Conservation (phyloP, 2,329 filamentous ascomycete species). For the Exophiala sideris region DNA sequence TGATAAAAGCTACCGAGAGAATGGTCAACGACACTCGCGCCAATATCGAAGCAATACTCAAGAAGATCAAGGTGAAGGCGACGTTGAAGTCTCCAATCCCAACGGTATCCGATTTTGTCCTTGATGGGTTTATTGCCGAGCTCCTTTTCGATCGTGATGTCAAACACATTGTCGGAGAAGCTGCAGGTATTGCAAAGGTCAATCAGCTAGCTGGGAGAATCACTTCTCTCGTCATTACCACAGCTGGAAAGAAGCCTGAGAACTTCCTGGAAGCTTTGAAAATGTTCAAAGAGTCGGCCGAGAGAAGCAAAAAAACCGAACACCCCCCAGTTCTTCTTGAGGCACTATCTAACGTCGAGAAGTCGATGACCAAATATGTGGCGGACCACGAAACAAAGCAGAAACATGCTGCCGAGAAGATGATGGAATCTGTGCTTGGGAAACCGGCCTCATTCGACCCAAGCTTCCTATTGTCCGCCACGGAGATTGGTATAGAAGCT, state of each 20-base stretch:
- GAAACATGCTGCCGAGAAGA: slow-evolving; percentile 8
- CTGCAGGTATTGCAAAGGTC: slow-evolving; percentile 3
- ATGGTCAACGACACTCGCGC: slow-evolving; percentile 14
- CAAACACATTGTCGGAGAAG: slow-evolving; percentile 9
- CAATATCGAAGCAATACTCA: slow-evolving; percentile 11
- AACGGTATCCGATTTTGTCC: slow-evolving; percentile 22
- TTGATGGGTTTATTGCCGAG: slow-evolving; percentile 16
- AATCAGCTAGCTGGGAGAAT: slow-evolving; percentile 17
- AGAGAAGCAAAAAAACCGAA: neutral
- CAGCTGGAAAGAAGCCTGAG: slow-evolving; percentile 19
- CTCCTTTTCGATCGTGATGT: slow-evolving; percentile 14
- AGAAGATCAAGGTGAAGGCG: slow-evolving; percentile 21
- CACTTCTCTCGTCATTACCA: slow-evolving; percentile 19
- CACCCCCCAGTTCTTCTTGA: slow-evolving; percentile 10
- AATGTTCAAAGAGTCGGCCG: slow-evolving; percentile 8
- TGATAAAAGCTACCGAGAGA: slow-evolving; percentile 17
- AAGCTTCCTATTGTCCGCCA: slow-evolving; percentile 4
- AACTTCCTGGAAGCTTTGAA: slow-evolving; percentile 14
- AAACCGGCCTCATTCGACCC: neutral
- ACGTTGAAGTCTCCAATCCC: slow-evolving; percentile 21
- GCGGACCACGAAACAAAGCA: slow-evolving; percentile 11
- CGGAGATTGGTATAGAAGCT: neutral
- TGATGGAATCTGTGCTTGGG: neutral
- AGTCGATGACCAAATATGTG: slow-evolving; percentile 21
- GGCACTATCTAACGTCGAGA: slow-evolving; percentile 17